Conservation (phyloP, 2,329 filamentous ascomycete genomes). For the Hymenoscyphus fructigenus region DNA sequence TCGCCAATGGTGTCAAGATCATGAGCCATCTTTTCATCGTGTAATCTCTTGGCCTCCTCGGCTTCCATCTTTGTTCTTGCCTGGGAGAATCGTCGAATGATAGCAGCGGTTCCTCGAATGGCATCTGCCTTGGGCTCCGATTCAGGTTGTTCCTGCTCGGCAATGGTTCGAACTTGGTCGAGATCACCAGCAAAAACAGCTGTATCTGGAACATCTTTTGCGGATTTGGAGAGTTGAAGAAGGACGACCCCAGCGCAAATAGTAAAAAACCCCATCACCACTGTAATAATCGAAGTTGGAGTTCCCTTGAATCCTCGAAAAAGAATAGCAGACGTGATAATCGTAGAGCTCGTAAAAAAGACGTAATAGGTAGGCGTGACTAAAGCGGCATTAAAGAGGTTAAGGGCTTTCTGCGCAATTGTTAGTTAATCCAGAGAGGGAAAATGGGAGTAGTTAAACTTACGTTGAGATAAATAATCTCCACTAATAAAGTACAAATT, state of each 20-base stretch:
- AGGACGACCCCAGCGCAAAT: conserved; percentile 93
- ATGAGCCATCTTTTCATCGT: conserved; percentile 67
- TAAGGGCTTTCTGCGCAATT: conserved; percentile 82
- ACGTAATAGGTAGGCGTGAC: conserved; percentile 99
- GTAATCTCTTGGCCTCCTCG: conserved; percentile 74
- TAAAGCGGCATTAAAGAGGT: conserved; percentile 92
- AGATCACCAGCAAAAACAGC: conserved; percentile 91
- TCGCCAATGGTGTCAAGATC: conserved; percentile 78
- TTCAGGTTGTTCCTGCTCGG: conserved; percentile 93
- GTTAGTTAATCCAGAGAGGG: conserved; percentile 20
- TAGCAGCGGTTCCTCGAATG: conserved; percentile 85
- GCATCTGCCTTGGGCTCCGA: conserved; percentile 95
- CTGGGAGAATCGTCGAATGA: conserved; percentile 78
- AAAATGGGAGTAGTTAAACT: conserved; percentile 42
- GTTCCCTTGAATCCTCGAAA: conserved; percentile 94
- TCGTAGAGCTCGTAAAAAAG: conserved; percentile 94
- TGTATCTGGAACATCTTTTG: conserved; percentile 93
- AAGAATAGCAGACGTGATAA: conserved; percentile 87
- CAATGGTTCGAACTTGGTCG: conserved; percentile 92
- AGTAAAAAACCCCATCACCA: conserved; percentile 88
- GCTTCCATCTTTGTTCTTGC: conserved; percentile 75
- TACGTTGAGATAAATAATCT: conserved; percentile 95
- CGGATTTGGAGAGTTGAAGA: conserved; percentile 94
- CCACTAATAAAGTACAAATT: conserved; percentile 80
- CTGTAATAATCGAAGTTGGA: conserved; percentile 74